phyloP scores from a whole-genome alignment of 306 rosid species.

The Cajanus cajan region DNA sequence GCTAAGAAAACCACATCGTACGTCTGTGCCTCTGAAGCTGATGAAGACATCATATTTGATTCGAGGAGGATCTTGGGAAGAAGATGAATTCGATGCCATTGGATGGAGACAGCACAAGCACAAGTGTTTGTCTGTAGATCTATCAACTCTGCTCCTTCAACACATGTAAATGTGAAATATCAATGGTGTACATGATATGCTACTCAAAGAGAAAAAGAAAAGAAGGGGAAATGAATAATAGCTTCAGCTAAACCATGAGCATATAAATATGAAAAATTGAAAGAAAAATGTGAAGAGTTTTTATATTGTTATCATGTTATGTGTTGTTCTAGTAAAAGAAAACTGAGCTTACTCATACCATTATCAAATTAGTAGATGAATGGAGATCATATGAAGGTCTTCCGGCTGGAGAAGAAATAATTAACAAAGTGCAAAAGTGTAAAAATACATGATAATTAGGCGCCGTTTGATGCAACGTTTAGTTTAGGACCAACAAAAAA shows the following conservation, averaged over 20 bases:
- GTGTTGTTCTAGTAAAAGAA: not conserved
- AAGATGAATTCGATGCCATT: not conserved
- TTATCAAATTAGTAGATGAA: not conserved
- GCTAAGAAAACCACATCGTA: not conserved
- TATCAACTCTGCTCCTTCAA: not conserved
- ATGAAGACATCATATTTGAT: not conserved
- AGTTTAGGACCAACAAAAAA: not conserved
- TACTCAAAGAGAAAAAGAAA: not conserved
- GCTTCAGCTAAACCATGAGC: not conserved
- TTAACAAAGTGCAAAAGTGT: not conserved
- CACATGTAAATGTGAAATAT: not conserved
- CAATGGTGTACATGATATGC: not conserved
- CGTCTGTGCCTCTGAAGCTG: not conserved
- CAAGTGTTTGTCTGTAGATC: not conserved
- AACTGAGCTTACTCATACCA: not conserved
- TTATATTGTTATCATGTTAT: not conserved
- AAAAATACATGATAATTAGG: not conserved
- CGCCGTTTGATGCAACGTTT: not conserved
- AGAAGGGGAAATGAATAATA: not conserved
- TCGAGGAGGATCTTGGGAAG: not conserved
- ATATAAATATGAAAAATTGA: not conserved
- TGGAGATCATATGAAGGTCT: not conserved
- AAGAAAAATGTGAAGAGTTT: not conserved
- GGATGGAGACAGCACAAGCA: not conserved
- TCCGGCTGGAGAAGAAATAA: not conserved